phyloP scores from a whole-genome alignment of 2,329 filamentous ascomycete species.

The Colletotrichum simmondsii region DNA sequence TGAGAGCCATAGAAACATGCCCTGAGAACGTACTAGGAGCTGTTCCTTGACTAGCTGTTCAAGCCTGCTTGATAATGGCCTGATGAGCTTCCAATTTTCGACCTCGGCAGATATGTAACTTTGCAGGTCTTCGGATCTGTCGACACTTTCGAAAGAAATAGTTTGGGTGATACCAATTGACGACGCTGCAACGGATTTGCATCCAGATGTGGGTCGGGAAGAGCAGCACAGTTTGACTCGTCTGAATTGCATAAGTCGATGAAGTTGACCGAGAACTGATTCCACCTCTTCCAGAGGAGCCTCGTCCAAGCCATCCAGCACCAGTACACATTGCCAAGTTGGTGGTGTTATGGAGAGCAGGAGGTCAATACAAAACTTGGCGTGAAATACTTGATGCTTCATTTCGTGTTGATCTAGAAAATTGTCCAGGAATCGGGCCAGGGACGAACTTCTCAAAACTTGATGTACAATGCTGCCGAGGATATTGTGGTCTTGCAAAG shows the following conservation, averaged over 20 bases:
- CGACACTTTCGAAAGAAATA: background rate
- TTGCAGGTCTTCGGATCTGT: background rate
- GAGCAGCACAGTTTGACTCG: background rate
- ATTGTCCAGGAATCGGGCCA: too few relatives aligned
- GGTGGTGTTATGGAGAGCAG: background rate
- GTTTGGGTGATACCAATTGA: background rate
- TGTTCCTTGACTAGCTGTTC: too few relatives aligned
- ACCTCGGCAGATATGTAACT: too few relatives aligned
- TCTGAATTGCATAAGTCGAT: background rate
- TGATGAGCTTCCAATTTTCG: too few relatives aligned
- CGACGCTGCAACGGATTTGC: background rate
- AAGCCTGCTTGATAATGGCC: too few relatives aligned
- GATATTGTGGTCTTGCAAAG: too few relatives aligned
- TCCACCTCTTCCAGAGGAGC: background rate
- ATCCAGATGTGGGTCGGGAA: background rate
- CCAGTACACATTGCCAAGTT: background rate
- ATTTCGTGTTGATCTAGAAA: too few relatives aligned
- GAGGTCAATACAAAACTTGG: background rate
- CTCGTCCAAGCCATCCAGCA: background rate
- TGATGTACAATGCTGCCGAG: too few relatives aligned
- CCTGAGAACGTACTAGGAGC: too few relatives aligned
- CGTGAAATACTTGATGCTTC: background rate
- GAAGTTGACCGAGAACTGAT: background rate
- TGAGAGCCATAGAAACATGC: too few relatives aligned
- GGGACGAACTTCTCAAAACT: too few relatives aligned